Conservation (phyloP, 2,329 filamentous ascomycete genomes). For the Colletotrichum ledebouriae region DNA sequence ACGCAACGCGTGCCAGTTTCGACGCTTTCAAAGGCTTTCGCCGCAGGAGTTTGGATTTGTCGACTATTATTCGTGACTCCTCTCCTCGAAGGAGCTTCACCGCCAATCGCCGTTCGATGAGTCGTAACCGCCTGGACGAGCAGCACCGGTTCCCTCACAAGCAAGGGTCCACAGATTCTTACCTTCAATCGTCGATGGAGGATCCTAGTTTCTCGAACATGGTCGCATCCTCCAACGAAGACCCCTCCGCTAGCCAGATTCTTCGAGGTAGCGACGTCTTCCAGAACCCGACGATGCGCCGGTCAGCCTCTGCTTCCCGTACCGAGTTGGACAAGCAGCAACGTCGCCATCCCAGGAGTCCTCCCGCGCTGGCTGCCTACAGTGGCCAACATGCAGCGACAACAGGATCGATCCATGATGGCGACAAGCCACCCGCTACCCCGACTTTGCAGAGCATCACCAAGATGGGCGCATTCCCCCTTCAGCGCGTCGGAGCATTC, state of each 20-base stretch:
- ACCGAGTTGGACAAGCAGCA: conserved; percentile 41
- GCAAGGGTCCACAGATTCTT: conserved; percentile 79
- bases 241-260: conserved; percentile 92
- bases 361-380: conserved; percentile 32
- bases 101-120: conserved; percentile 65
- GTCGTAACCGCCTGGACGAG: conserved; percentile 62
- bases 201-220: conserved; percentile 80
- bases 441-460: conserved; percentile 66
- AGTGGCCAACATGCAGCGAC: conserved; percentile 53
- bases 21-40: conserved; percentile 64
- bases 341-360: conserved; percentile 24
- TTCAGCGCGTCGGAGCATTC: conserved; percentile 86
- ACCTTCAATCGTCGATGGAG: conserved; percentile 77
- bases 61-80: conserved; percentile 56
- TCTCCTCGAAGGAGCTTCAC: conserved; percentile 74
- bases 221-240: conserved; percentile 77
- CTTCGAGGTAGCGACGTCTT: conserved; percentile 90
- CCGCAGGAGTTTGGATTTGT: conserved; percentile 66
- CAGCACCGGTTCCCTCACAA: conserved; percentile 62
- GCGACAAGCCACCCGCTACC: conserved; percentile 47
- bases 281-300: conserved; percentile 78
- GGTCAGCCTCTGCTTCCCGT: conserved; percentile 57
- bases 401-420: conserved; percentile 54
- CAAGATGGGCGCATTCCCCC: conserved; percentile 78
- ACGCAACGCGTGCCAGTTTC: conserved; percentile 66